A percentile compares a stretch with the other conserved stretches of the same genome.
phyloP scores from a whole-genome alignment of 2,329 filamentous ascomycete genomes.

The Alternaria solani region DNA sequence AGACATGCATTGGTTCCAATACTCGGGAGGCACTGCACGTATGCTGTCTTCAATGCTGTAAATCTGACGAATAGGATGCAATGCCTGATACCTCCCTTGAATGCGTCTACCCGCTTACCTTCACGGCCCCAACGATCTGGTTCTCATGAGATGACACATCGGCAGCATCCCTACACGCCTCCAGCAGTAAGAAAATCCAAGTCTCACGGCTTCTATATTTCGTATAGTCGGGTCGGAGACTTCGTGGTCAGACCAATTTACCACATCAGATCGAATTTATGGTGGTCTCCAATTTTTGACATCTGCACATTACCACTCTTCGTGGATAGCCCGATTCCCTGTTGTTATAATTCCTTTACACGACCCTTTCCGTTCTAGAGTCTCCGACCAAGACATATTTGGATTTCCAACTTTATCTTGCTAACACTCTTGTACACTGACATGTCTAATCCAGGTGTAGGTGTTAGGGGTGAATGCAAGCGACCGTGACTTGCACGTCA shows the following conservation, averaged over 20 bases:
- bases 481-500: conserved; percentile 3
- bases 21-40: conserved; percentile 10
- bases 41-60: neutral
- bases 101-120: conserved; percentile 16
- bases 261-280: neutral
- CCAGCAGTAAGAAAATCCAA: neutral
- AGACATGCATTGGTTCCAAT: neutral
- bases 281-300: neutral
- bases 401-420: neutral
- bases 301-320: neutral
- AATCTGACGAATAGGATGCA: neutral
- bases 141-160: conserved; percentile 8
- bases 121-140: conserved; percentile 8
- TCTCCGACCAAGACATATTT: neutral
- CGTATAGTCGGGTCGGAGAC: neutral
- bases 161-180: conserved; percentile 7
- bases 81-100: neutral
- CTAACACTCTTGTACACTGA: neutral
- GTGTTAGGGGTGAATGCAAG: neutral
- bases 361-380: neutral
- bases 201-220: neutral
- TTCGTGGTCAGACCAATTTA: neutral
- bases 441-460: neutral
- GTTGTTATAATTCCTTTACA: neutral
- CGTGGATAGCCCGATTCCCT: neutral